Percentiles rank a stretch among this genome's conserved stretches.
Evolutionary conservation across 495 filamentous ascomycete species (phyloP).

Genomic region (Trichoderma gamsii): DNA sequence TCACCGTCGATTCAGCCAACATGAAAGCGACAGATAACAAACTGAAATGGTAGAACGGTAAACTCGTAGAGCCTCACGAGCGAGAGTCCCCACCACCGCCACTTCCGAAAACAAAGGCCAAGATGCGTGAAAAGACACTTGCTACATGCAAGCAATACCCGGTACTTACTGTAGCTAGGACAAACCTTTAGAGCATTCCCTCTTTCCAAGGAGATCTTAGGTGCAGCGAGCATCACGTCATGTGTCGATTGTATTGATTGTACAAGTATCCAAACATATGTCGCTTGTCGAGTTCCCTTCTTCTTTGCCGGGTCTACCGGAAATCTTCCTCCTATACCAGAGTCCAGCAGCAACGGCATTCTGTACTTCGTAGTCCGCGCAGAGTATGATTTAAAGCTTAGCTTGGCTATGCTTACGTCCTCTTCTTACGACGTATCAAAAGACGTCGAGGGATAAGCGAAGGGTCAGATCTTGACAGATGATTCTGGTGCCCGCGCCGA

Average conservation of each 20-base stretch:
- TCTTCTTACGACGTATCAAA: not conserved
- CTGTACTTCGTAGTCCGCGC: not conserved
- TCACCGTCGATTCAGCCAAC: not conserved
- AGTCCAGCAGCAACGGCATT: not conserved
- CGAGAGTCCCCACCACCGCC: not conserved
- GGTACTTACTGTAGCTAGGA: not conserved
- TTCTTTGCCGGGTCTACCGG: not conserved
- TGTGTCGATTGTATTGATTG: not conserved
- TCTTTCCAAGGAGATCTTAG: not conserved
- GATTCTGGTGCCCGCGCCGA: not conserved
- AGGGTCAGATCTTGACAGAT: constrained; percentile 13
- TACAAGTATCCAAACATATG: not conserved
- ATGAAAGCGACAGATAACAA: not conserved
- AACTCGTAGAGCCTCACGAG: not conserved
- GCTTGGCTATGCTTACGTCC: constrained; percentile 4
- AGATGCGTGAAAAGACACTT: not conserved
- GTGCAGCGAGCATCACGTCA: constrained; percentile 5
- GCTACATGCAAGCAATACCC: not conserved
- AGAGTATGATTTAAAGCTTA: not conserved
- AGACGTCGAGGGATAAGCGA: not conserved
- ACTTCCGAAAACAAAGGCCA: no score
- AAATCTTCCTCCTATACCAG: not conserved
- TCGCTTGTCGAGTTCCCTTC: not conserved
- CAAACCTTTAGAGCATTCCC: not conserved
- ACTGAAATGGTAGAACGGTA: not conserved